phyloP scores from a whole-genome alignment of 257 asterid genomes.

The Solanum paucissectum region DNA sequence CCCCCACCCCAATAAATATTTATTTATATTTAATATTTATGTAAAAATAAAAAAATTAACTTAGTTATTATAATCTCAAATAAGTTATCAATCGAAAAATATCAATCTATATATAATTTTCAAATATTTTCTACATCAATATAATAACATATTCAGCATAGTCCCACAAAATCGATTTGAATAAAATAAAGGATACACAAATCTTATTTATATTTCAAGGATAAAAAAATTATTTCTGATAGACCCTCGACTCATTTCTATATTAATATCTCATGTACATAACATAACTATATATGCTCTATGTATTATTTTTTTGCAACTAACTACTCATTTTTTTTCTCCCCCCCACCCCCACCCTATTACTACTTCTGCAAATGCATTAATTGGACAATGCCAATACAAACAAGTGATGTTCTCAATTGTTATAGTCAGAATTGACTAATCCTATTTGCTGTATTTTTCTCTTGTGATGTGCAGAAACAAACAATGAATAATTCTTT shows the following conservation, averaged over 20 bases:
- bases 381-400: conserved; percentile 5
- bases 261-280: background rate
- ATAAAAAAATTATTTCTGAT: too few species aligned
- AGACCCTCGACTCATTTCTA: background rate
- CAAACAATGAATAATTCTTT: conserved; percentile 3
- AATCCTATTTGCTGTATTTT: background rate
- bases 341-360: background rate
- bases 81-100: background rate
- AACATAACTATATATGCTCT: background rate
- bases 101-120: too few species aligned
- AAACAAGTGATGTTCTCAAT: conserved; percentile 22
- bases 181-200: too few species aligned
- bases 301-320: background rate
- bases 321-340: background rate
- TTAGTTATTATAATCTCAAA: background rate
- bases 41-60: background rate
- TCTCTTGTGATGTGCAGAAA: background rate
- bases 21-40: background rate
- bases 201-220: too few species aligned
- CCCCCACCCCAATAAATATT: background rate
- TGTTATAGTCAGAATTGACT: conserved; percentile 34
- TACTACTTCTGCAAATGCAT: background rate
- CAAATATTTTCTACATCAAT: too few species aligned
- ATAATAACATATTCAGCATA: too few species aligned
- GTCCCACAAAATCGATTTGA: too few species aligned